A percentile compares a stretch with the other conserved stretches of the same genome.
These are phyloP conservation scores for Suillus paluster DNA, from an alignment of 768 basidiomycete species.

Conservation along the genomic window DNA sequence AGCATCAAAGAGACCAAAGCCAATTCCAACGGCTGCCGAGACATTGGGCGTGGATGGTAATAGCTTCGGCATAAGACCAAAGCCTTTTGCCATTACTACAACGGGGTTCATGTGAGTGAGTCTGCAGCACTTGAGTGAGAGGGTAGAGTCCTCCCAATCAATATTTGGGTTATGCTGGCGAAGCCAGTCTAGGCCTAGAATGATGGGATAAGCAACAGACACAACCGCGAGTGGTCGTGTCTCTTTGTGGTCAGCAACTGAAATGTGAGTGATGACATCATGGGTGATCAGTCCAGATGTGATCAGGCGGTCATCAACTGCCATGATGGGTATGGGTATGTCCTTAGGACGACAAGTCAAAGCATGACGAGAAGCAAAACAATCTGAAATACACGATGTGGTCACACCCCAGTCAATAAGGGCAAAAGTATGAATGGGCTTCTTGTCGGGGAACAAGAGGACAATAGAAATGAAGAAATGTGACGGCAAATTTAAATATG, in stretches of 20 bases:
- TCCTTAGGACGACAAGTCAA: conserved; percentile 35
- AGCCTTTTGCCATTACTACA: conserved; percentile 24
- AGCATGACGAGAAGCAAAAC: conserved; percentile 37
- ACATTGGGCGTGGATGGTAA: background rate
- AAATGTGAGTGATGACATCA: no score
- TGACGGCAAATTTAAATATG: conserved; percentile 12
- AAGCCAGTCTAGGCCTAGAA: conserved; percentile 8
- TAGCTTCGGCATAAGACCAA: conserved; percentile 34
- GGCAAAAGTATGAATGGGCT: conserved; percentile 38
- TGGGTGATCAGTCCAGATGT: conserved; percentile 43
- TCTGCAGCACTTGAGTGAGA: conserved; percentile 27
- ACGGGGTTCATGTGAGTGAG: conserved; percentile 20
- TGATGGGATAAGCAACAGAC: conserved; percentile 37
- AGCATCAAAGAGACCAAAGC: conserved; percentile 22
- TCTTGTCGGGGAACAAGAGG: conserved; percentile 35
- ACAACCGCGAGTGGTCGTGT: conserved; percentile 34
- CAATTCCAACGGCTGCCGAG: background rate
- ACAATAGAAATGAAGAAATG: conserved; percentile 31
- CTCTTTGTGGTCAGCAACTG: conserved; percentile 38
- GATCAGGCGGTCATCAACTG: conserved; percentile 43
- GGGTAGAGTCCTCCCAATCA: conserved; percentile 4
- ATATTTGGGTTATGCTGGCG: conserved; percentile 6
- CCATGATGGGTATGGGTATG: conserved; percentile 38
- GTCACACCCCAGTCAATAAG: conserved; percentile 44
- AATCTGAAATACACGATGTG: conserved; percentile 40